Evolutionary conservation across 225 moss, liverwort and hornwort species (phyloP), one percentile per base, ranked within the genome.

Genomic region (Sphagnum tenellum): DNA sequence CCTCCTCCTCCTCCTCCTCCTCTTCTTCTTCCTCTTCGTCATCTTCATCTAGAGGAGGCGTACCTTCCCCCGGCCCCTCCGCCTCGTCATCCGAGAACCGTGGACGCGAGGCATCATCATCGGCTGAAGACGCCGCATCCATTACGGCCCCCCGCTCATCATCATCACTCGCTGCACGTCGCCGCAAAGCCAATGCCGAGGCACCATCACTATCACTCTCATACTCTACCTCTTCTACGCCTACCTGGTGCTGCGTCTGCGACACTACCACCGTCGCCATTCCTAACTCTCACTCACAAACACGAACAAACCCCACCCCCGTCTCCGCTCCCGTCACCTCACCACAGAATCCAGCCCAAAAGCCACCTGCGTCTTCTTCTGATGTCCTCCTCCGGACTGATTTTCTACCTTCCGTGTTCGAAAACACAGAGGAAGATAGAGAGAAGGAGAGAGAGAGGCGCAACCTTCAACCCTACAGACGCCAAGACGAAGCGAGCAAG

Each of bases 191-290:
- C 61, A 98, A 70, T 12, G 98, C 89, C 11, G 89, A 89, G 2
- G 90, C 75, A 66, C 98, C 93, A 74, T 98, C 98, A 72, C 98
- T 98, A 56, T 98, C 98, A 64, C 89, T 98, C 74, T 93, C 98
- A 57, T 90, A 98, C 74, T 93, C 93, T 65, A 87, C 98, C 72
- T 92, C 95, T 58, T 96, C 96, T 14, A 88, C 77, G 67, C 90
- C 92, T 29, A 29, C 29, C 29, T 29, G 29, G 1, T 29, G 29
- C 29, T 29, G 29, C 48, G 92, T 90, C 84, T 95, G 89, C 67
- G 88, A 89, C 65, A 91, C 9, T 52, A 9, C 70, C 55, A 75
- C 88, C 45, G 60, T 61, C 50, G 75, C 61, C 79, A 79, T 83
- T 71, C 49, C 8, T 63, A 9, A 8, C 47, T 48, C n/a, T 48